A percentile compares a stretch with the other conserved stretches of the same genome.
phyloP scores from a whole-genome alignment of 2,329 filamentous ascomycete species.

The Boeremia exigua region DNA sequence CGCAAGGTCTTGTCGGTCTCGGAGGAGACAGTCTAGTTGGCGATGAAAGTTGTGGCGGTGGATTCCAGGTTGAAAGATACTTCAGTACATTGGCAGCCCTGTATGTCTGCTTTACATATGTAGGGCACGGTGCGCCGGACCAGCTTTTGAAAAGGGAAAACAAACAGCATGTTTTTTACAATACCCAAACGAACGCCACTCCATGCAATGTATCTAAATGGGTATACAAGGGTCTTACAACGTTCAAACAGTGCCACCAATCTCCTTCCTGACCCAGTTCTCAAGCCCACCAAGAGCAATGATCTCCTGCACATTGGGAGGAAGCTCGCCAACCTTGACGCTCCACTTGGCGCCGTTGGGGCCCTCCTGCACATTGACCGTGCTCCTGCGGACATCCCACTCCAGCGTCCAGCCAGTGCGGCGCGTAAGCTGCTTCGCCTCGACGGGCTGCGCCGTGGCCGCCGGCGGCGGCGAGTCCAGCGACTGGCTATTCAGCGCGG shows the following conservation, averaged over 20 bases:
- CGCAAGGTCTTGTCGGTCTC: conserved; percentile 7
- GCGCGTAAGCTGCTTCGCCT: conserved; percentile 66
- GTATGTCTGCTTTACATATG: not conserved
- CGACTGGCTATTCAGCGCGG: conserved; percentile 57
- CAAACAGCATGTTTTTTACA: conserved; percentile 8
- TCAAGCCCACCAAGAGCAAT: conserved; percentile 71
- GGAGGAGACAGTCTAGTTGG: conserved; percentile 10
- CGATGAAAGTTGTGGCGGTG: not conserved
- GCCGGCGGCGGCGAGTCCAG: conserved; percentile 57
- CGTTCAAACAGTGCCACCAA: conserved; percentile 49
- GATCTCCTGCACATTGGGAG: conserved; percentile 78
- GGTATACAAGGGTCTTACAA: conserved; percentile 27
- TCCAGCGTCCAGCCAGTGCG: conserved; percentile 82
- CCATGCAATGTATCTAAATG: conserved; percentile 23
- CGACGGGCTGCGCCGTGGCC: conserved; percentile 44
- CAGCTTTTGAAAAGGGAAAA: conserved; percentile 1
- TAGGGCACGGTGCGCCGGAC: not conserved
- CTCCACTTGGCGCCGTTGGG: conserved; percentile 72
- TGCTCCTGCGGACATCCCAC: conserved; percentile 79
- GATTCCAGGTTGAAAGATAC: not conserved
- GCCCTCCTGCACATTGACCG: conserved; percentile 74
- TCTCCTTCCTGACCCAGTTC: conserved; percentile 80
- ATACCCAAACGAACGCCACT: conserved; percentile 16
- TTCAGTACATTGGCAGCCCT: not conserved
- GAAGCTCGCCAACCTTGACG: conserved; percentile 81